Evolutionary conservation across 768 basidiomycete species (phyloP).

Genomic region (Leccinum truebloodii): DNA sequence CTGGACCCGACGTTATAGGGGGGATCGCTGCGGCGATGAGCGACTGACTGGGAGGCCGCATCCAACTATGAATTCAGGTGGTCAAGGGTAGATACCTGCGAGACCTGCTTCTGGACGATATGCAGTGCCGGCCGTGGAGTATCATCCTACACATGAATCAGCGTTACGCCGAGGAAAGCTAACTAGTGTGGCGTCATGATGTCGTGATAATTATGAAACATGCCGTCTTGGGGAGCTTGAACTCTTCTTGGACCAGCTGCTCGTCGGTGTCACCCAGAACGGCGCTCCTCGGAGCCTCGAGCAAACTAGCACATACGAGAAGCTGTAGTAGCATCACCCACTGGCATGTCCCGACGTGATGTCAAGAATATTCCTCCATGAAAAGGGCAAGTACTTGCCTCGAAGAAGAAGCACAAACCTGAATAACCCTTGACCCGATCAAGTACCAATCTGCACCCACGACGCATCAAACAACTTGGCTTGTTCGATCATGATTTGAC

Average conservation of each 20-base stretch:
- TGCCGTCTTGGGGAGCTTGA: slow-evolving; percentile 48
- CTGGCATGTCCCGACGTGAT: background rate
- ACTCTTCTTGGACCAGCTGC: slow-evolving; percentile 31
- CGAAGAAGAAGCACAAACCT: background rate
- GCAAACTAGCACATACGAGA: background rate
- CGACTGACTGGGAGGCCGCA: slow-evolving; percentile 59
- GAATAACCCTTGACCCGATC: background rate
- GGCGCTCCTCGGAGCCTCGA: background rate
- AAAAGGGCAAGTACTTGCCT: slow-evolving; percentile 1
- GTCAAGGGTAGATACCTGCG: slow-evolving; percentile 56
- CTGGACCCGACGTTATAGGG: slow-evolving; percentile 61
- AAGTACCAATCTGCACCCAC: background rate
- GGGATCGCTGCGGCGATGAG: slow-evolving; percentile 62
- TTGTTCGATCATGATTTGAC: background rate
- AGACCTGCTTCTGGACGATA: slow-evolving; percentile 55
- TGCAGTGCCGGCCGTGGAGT: slow-evolving; percentile 56
- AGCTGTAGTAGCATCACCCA: slow-evolving; percentile 3
- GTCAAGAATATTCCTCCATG: background rate
- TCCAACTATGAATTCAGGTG: slow-evolving; percentile 62
- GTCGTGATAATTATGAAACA: slow-evolving; percentile 49
- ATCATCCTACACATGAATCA: slow-evolving; percentile 45
- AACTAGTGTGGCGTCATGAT: slow-evolving; percentile 17
- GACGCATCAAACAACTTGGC: background rate
- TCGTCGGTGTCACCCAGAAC: slow-evolving; percentile 14
- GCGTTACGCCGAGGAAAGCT: background rate